phyloP scores from a whole-genome alignment of 257 asterid species.

The Gentiana straminea region DNA sequence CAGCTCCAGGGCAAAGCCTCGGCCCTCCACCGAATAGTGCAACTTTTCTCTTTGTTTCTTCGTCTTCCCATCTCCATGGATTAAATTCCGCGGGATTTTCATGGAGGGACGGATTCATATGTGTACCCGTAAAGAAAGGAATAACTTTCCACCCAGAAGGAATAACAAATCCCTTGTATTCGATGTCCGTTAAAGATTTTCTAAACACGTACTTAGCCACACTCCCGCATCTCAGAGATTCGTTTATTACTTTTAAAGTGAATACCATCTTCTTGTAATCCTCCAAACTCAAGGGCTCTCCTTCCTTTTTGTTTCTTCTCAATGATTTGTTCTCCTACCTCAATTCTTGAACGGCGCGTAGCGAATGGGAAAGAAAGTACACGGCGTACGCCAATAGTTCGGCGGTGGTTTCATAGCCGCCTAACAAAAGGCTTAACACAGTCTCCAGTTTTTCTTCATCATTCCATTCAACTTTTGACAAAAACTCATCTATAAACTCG shows the following conservation, averaged over 20 bases:
- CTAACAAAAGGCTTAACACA: conserved; percentile 44
- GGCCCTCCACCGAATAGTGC: conserved; percentile 10
- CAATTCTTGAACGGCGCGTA: conserved; percentile 31
- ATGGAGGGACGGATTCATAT: no score
- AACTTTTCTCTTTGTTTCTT: conserved; percentile 32
- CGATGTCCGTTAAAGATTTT: no score
- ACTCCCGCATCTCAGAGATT: conserved; percentile 3
- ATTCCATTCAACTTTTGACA: conserved; percentile 22
- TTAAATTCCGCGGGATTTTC: no score
- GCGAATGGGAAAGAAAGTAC: conserved; percentile 45
- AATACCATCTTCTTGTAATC: conserved; percentile 50
- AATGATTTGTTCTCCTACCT: conserved; percentile 40
- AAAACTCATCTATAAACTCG: conserved; percentile 31
- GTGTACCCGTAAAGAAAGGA: no score
- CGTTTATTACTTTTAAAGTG: conserved; percentile 51
- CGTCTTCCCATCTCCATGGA: conserved; percentile 4
- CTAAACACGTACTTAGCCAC: no score
- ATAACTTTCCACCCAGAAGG: no score
- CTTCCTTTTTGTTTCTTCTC: conserved; percentile 33
- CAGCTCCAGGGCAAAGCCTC: conserved; percentile 59
- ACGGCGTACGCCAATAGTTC: conserved; percentile 53
- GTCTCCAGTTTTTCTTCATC: conserved; percentile 52
- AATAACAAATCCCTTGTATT: no score
- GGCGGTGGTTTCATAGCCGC: conserved; percentile 70
- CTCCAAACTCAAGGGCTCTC: conserved; percentile 14